Conservation (phyloP, 805 yeast genomes). For the Ogataea pini region DNA sequence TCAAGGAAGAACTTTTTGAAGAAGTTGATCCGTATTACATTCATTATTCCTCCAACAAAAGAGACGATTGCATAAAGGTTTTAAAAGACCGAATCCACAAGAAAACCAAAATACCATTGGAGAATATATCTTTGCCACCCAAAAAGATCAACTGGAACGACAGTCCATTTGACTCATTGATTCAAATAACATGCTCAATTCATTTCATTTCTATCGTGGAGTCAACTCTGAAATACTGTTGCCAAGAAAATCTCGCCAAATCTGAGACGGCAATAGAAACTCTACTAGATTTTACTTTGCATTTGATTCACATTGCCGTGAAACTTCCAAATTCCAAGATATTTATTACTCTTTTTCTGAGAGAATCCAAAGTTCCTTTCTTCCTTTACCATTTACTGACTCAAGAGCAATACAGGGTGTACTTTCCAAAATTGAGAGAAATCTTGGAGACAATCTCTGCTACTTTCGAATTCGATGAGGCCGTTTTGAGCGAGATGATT, state of each 20-base stretch:
- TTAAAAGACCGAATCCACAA: slow-evolving; percentile 53
- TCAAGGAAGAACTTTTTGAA: slow-evolving; percentile 56
- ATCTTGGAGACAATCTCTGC: slow-evolving; percentile 40
- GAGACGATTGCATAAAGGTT: slow-evolving; percentile 78
- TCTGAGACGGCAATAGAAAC: slow-evolving; percentile 46
- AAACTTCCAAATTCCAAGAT: slow-evolving; percentile 38
- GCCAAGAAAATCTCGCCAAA: slow-evolving; percentile 2
- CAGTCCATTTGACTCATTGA: slow-evolving; percentile 46
- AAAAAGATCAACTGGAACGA: slow-evolving; percentile 39
- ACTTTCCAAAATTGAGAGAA: slow-evolving; percentile 58
- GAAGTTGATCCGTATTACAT: slow-evolving; percentile 80
- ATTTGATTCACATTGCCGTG: slow-evolving; percentile 65
- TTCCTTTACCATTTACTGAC: slow-evolving; percentile 43
- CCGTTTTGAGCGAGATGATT: slow-evolving; percentile 38
- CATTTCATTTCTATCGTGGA: slow-evolving; percentile 56
- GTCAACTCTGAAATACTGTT: slow-evolving; percentile 45
- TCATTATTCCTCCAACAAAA: slow-evolving; percentile 71
- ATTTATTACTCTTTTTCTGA: slow-evolving; percentile 18
- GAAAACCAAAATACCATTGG: slow-evolving; percentile 36
- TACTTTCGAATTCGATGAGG: slow-evolving; percentile 22
- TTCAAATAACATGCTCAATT: slow-evolving; percentile 51
- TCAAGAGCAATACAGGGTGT: slow-evolving; percentile 41
- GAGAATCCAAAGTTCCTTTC: slow-evolving; percentile 22
- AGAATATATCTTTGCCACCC: slow-evolving; percentile 62
- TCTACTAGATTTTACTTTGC: slow-evolving; percentile 58